Base-by-base conservation (phyloP, 1,284 basidiomycete genomes). In the Cryptococcus jaspeensis region DNA sequence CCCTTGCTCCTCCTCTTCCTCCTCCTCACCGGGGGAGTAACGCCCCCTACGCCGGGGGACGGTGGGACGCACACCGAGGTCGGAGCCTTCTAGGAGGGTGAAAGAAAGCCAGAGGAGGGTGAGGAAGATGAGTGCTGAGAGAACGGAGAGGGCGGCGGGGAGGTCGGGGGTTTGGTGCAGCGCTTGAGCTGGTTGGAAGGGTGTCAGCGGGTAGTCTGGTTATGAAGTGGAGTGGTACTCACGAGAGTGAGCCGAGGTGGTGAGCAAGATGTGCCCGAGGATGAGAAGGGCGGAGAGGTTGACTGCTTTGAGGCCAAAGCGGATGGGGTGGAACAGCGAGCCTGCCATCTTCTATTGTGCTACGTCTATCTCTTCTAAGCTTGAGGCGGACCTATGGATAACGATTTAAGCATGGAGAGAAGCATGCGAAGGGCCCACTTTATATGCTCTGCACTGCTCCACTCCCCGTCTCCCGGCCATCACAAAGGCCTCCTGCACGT, bases 101-200 rank as follows among this genome's bases (percentile, higher is more conserved):
- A 70, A 67, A 3, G 45, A 49, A 20, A 54, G 44, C 68, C 68
- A 70, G n/a, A 70, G 55, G 35, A 70, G 55, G 5, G 64, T 64
- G 35, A 66, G 44, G 58, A 64, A 67, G 41, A 61, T 61, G 15
- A 65, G 32, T 3, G 59, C 55, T 1, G 68, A 70, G n/a, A 60
- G 22, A 9, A 47, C 28, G 12, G 37, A 52, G 28, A 67, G 41
- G 1, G 59, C 52, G 15, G 38, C 28, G 13, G 46, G 18, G 18
- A 60, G 22, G 23, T 46, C 28, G 18, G 49, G 45, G 13, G 43
- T 50, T 8, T 39, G 25, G 22, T 43, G 54, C 15, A 45, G 39
- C 28, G 40, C 18, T 6, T 39, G 38, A 11, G 54, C 54, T 56
- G 44, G 6, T 15, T 43, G 16, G 2, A 0, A 13, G 23, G 28